phyloP scores from a whole-genome alignment of 1,284 basidiomycete genomes.

The Ustilago curta region DNA sequence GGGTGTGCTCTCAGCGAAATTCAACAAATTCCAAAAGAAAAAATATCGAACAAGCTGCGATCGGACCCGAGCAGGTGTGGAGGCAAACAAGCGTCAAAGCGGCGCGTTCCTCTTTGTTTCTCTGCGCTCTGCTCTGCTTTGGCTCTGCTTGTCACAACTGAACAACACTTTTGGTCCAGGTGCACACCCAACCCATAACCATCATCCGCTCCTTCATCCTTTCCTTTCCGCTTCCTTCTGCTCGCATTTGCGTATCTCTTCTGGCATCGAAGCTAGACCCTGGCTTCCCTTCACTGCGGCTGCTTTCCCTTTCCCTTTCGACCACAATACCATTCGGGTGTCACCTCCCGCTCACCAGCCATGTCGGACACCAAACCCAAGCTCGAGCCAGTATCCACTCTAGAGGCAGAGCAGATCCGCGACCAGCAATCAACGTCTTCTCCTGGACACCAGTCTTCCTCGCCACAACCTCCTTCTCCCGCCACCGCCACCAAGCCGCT shows the following conservation, averaged over 20 bases:
- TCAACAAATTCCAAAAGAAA: conserved; percentile 3
- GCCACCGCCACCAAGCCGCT: conserved; percentile 18
- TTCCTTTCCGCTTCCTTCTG: not conserved
- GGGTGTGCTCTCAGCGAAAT: not conserved
- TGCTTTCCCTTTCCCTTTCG: not conserved
- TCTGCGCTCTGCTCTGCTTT: not conserved
- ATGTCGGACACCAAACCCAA: conserved; percentile 29
- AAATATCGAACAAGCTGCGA: not conserved
- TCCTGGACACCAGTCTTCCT: conserved; percentile 17
- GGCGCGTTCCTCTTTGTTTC: conserved; percentile 5
- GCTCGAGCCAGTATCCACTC: conserved; percentile 4
- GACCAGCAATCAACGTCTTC: conserved; percentile 17
- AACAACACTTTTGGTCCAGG: conserved; percentile 1
- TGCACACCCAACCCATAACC: not conserved
- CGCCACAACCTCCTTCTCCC: conserved; percentile 16
- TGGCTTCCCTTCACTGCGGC: not conserved
- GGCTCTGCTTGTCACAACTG: not conserved
- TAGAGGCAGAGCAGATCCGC: conserved; percentile 12
- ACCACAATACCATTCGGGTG: not conserved
- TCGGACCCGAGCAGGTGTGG: conserved; percentile 9
- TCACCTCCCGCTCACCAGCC: conserved; percentile 1
- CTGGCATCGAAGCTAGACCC: not conserved
- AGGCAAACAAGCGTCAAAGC: conserved; percentile 3
- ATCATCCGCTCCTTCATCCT: not conserved
- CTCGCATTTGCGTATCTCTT: conserved; percentile 2